Base-by-base conservation (phyloP, 2,329 filamentous ascomycete genomes). In the Nothomitra cinnamomea region DNA sequence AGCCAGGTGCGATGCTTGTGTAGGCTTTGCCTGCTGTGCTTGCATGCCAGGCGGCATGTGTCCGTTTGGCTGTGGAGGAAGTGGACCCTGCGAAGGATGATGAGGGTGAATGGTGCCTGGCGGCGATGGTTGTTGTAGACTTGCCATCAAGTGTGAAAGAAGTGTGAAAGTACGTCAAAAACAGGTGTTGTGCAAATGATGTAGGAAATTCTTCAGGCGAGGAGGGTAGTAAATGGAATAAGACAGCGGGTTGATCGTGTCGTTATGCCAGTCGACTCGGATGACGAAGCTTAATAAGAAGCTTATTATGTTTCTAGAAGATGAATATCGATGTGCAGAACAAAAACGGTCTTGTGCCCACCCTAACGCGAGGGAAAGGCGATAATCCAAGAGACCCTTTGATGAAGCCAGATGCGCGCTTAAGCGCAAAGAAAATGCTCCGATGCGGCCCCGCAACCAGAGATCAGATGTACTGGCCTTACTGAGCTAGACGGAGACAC, bases 101-200 rank as follows among this genome's bases (percentile, higher is more conserved):
- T 54, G 53, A 3, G 53, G 53, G 32, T 55, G 53, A 25, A 55
- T 22, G 21, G 25, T 49, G 25, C 47, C 49, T 1, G 53, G 48
- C 36, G 53, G 53, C 19, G 53, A 55, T 38, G 53, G 53, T 24
- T 55, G 53, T 19, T 36, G 53, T 32, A 55, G 53, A 28, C 38
- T 53, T 28, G 53, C 48, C 53, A 55, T 55, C 41, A 8, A 24
- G 10, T 25, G 21, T 45, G 25, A 38, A 28, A 36, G 24, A 8
- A 24, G 10, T 25, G 21, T 45, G 25, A 38, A 28, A 36, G 24
- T 49, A 54, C 25, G 5, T 17, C 12, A 8, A 25, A 13, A 40
- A 32, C 17, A 35, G n/a, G 15, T 3, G 28, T 25, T 42, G 22
- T 28, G 17, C 13, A 40, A 10, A 21, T 5, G 8, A 52, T 8